Base-by-base conservation (phyloP, 2,329 filamentous ascomycete genomes). In the Fusarium sp. region DNA sequence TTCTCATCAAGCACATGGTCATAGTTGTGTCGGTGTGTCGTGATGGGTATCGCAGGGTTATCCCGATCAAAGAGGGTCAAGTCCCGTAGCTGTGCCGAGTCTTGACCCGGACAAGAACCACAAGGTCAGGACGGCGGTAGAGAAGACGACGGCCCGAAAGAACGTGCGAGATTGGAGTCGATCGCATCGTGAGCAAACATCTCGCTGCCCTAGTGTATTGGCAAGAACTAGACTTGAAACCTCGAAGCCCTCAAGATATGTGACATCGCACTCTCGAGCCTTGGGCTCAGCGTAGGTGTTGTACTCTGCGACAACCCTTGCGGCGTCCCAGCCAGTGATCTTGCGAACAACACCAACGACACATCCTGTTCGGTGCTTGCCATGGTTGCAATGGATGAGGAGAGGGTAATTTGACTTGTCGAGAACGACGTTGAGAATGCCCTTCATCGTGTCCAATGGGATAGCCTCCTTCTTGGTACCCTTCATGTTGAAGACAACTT, bases 311-410 rank as follows among this genome's bases (percentile, higher is more conserved):
- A 96, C 79, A 38, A 92, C 88, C 18, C 83, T 82, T 2, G 86
- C 79, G 2, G 89, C 78, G 20, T 89, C 83, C 90, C 92, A 93
- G 16, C 91, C 89, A 16, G 89, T 87, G 15, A 92, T 81, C 77
- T 92, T 93, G 68, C 94, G 90, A 68, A 97, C 86, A 61, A 92
- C 90, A 20, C 90, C 95, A 51, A 95, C 87, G n/a, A 96, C 91
- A 77, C 94, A 97, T 24, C 95, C 95, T 20, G 95, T 97, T 62
- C 95, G 91, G 77, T 98, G 95, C 87, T 93, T 96, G 77, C 95
- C 95, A 73, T 97, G 95, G 78, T 97, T 98, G 86, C 95, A 98
- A 80, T 98, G 95, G 49, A 98, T 87, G 42, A 97, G 85, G 14
- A 98, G 81, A 1, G 95, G 95, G 71, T 96, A 90, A 68, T 97